Conservation (phyloP, 441 rosid genomes). For the Breynia disticha region DNA sequence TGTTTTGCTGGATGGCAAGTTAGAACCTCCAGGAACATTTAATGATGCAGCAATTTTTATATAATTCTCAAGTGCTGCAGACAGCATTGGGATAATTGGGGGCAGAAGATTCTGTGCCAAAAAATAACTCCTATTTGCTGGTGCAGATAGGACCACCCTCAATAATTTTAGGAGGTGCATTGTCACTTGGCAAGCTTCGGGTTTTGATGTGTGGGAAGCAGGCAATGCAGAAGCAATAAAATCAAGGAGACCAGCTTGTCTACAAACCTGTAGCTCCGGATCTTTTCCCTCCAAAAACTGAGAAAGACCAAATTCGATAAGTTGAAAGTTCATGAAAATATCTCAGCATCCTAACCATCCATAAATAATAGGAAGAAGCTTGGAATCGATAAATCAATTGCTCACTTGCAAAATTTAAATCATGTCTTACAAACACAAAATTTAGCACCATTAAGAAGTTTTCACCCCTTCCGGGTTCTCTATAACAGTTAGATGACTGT, state of each 20-base stretch:
- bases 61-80: slow-evolving; percentile 68
- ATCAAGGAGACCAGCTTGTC: slow-evolving; percentile 77
- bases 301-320: slow-evolving; percentile 16
- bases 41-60: slow-evolving; percentile 68
- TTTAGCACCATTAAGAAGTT: too few species aligned
- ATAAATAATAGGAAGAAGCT: too few species aligned
- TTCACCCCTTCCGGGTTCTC: too few species aligned
- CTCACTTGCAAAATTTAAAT: too few species aligned
- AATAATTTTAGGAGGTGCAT: slow-evolving; percentile 59
- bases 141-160: slow-evolving; percentile 49
- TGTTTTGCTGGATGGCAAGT: slow-evolving; percentile 38
- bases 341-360: neutral
- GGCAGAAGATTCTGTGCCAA: slow-evolving; percentile 71
- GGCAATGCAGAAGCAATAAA: slow-evolving; percentile 75
- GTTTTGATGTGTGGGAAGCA: slow-evolving; percentile 74
- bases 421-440: too few species aligned
- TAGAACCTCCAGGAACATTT: slow-evolving; percentile 32
- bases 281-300: slow-evolving; percentile 80
- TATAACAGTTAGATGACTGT: too few species aligned
- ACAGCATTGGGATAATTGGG: slow-evolving; percentile 65
- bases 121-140: slow-evolving; percentile 59
- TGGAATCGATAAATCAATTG: too few species aligned
- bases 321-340: slow-evolving; percentile 10
- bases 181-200: slow-evolving; percentile 75
- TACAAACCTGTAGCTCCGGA: slow-evolving; percentile 67